These are phyloP conservation scores for Henckelia pumila DNA, from an alignment of 257 asterid species.

Conservation along the genomic window DNA sequence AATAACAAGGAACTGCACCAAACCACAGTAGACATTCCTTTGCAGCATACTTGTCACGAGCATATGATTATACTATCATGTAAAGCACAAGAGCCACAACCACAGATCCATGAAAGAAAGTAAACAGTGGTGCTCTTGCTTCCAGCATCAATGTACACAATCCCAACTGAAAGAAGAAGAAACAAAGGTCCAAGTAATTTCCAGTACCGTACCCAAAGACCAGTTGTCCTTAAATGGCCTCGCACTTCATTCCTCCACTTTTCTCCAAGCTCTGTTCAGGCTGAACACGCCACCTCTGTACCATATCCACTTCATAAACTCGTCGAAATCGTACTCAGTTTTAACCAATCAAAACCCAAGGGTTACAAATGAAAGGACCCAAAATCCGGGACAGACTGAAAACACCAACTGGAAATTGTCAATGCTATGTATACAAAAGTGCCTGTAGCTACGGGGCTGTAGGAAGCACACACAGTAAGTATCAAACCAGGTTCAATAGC, in stretches of 20 bases:
- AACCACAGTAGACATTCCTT: conserved; percentile 33
- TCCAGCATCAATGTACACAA: conserved; percentile 82
- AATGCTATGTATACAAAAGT: no score
- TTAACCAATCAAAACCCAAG: no score
- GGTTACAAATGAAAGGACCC: no score
- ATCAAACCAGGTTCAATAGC: no score
- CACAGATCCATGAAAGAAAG: conserved; percentile 86
- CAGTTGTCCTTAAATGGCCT: conserved; percentile 92
- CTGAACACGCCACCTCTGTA: conserved; percentile 84
- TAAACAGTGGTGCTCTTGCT: conserved; percentile 80
- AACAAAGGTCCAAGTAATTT: conserved; percentile 80
- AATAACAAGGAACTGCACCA: conserved; percentile 91
- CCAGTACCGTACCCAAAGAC: conserved; percentile 75
- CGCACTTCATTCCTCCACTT: conserved; percentile 98
- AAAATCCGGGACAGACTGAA: no score
- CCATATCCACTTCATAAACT: conserved; percentile 96
- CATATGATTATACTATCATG: conserved; percentile 52
- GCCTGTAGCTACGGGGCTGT: no score
- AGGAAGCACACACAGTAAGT: no score
- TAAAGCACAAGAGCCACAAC: conserved; percentile 64
- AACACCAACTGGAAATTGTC: no score
- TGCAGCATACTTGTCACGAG: conserved; percentile 87
- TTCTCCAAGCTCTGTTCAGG: conserved; percentile 99
- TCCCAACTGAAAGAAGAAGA: conserved; percentile 98
- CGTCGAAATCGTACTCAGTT: conserved; percentile 72